A percentile compares a stretch with the other conserved stretches of the same genome.
phyloP scores from a whole-genome alignment of 2,329 filamentous ascomycete genomes.

The Ophiostoma perfectum region DNA sequence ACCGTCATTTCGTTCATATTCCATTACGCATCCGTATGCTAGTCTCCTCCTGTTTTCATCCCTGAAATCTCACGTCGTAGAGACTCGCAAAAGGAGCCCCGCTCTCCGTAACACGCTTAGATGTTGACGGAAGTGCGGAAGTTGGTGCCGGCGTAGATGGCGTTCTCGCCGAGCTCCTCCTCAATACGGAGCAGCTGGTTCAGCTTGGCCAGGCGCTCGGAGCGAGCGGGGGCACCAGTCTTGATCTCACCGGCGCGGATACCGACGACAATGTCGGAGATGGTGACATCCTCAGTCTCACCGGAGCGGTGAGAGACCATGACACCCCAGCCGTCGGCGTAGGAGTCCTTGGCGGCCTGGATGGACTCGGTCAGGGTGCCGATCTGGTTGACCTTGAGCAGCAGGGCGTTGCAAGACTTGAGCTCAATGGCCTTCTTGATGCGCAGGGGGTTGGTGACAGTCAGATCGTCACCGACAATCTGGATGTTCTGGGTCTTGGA shows the following conservation, averaged over 20 bases:
- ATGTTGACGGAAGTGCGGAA: slow-evolving; percentile 90
- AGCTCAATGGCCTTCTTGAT: slow-evolving; percentile 99
- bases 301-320: slow-evolving; percentile 99
- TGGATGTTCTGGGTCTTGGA: slow-evolving; percentile 98
- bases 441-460: slow-evolving; percentile 95
- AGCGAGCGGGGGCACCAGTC: slow-evolving; percentile 92
- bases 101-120: slow-evolving; percentile 47
- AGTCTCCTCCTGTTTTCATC: slow-evolving; percentile 6
- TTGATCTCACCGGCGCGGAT: slow-evolving; percentile 97
- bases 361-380: slow-evolving; percentile 98
- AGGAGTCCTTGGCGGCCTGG: slow-evolving; percentile 98
- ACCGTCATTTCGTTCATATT: slow-evolving; percentile 18
- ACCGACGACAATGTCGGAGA: slow-evolving; percentile 95
- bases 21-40: slow-evolving; percentile 10
- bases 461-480: slow-evolving; percentile 97
- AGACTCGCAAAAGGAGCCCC: background rate
- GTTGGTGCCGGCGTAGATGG: slow-evolving; percentile 83
- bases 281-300: slow-evolving; percentile 99
- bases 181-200: slow-evolving; percentile 99
- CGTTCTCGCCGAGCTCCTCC: slow-evolving; percentile 92
- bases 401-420: slow-evolving; percentile 96
- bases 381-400: slow-evolving; percentile 99
- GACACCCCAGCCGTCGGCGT: slow-evolving; percentile 92
- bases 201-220: slow-evolving; percentile 97
- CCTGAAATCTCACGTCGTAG: slow-evolving; percentile 1